Conservation (phyloP, 2,329 filamentous ascomycete genomes). For the Diaporthe vaccinii region DNA sequence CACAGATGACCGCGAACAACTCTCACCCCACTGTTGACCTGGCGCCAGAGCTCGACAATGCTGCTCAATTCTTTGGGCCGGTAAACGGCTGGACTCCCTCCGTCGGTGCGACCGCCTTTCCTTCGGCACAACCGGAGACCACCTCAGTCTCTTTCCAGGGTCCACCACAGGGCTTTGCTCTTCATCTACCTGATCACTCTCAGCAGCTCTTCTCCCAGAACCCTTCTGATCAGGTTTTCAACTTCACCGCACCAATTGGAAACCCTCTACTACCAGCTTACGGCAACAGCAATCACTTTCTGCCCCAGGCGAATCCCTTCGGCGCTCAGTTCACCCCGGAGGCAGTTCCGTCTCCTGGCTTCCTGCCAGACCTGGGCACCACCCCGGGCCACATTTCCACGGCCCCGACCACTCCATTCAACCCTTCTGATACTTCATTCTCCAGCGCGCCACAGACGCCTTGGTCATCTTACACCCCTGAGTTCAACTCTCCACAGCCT, state of each 20-base stretch:
- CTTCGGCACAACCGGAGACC: not conserved
- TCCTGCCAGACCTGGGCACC: not conserved
- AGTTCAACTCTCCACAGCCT: not conserved
- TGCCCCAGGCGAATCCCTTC: not conserved
- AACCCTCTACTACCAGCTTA: too few relatives aligned
- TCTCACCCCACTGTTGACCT: not conserved
- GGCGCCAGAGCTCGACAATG: not conserved
- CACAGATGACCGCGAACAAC: too few relatives aligned
- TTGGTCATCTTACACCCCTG: not conserved
- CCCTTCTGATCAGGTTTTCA: not conserved
- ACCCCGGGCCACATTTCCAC: not conserved
- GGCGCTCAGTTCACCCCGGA: not conserved
- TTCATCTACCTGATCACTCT: not conserved
- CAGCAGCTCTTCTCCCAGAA: not conserved
- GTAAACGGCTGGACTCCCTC: not conserved
- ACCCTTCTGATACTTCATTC: not conserved
- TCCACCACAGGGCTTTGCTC: not conserved
- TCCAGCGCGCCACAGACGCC: not conserved
- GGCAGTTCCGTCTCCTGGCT: not conserved
- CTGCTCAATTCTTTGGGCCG: not conserved
- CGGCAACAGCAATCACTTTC: not conserved
- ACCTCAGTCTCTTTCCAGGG: not conserved
- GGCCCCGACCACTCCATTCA: not conserved
- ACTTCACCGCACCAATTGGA: not conserved
- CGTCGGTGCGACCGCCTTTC: not conserved